Percentiles rank a stretch among this genome's conserved stretches.
Evolutionary conservation across 352 stramenopile genomes (phyloP).

Genomic region (Chrysophaeum taylorii): DNA sequence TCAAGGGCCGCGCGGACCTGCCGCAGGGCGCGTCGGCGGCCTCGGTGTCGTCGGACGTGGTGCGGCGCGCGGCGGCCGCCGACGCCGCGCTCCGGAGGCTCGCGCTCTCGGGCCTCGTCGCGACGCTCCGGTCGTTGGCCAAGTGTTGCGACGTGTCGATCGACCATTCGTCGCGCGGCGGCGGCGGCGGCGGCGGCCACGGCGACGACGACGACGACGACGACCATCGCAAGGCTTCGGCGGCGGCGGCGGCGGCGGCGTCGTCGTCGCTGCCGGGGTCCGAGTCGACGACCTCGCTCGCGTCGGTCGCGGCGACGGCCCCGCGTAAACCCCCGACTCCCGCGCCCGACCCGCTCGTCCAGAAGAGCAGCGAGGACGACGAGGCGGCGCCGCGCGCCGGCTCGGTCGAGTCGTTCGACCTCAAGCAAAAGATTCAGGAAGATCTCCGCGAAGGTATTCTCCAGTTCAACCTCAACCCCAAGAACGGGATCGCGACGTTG

Average conservation of each 20-base stretch:
- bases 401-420: conserved; percentile 86
- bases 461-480: conserved; percentile 95
- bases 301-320: not conserved
- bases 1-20: conserved; percentile 55
- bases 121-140: conserved; percentile 15
- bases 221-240: conserved; percentile 11
- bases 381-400: conserved; percentile 14
- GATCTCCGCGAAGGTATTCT: conserved; percentile 89
- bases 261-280: not conserved
- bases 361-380: conserved; percentile 11
- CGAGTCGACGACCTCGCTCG: not conserved
- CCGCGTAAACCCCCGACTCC: not conserved
- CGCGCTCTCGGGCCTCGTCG: conserved; percentile 14
- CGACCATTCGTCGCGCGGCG: no score
- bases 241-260: conserved; percentile 9
- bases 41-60: conserved; percentile 22
- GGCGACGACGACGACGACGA: conserved; percentile 22
- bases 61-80: conserved; percentile 43
- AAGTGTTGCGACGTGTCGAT: conserved; percentile 26
- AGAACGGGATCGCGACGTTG: conserved; percentile 63
- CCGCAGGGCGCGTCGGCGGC: not conserved
- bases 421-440: conserved; percentile 87
- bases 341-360: conserved; percentile 9
- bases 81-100: conserved; percentile 36
- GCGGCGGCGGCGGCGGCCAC: conserved; percentile 27